Base-by-base conservation (phyloP, 2,329 filamentous ascomycete species). In the Nothomitra cinnamomea region DNA sequence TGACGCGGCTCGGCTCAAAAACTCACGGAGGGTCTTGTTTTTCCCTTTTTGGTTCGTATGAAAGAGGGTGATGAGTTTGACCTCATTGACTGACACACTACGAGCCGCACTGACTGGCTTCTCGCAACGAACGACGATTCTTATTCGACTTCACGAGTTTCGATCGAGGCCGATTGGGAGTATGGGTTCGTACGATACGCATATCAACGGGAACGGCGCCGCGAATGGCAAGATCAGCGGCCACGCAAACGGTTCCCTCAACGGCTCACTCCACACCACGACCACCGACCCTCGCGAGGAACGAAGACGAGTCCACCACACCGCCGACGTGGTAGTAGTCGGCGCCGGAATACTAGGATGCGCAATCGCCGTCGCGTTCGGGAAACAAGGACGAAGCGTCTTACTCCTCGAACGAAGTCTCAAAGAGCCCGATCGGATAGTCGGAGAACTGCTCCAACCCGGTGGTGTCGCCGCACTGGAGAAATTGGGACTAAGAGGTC, bases 401-500 rank as follows among this genome's bases (percentile, higher is more conserved):
- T 76, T 96, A 24, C 72, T 98, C 52, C 78, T 98, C 51, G 92
- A 98, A 71, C 79, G 79, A 62, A 94, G 81, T 69, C 73, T 96
- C 69, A 87, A 87, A 68, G 84, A 96, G 71, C 92, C 92, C 19
- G 85, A 96, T 70, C 82, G 92, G 58, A 98, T 98, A 60, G 88
- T 98, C 49, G 92, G 92, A 61, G 92, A 98, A 71, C 71, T 98
- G 58, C 72, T 98, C 61, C 92, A 98, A 69, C 92, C 92, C 0
- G 92, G 92, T 51, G 92, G 92, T 51, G 82, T 95, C 35, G 73
- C 79, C 52, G 85, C 92, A 6, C 73, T 98, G 61, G 77, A 82
- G 63, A 80, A 85, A 64, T 72, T 98, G 51, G 92, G 92, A 2
- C 70, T 98, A 58, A 75, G 73, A 53, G 61, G 64, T 66, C 54